Evolutionary conservation across 768 basidiomycete species (phyloP), one percentile per base, ranked within the genome.

Genomic region (Lactarius tabidus): DNA sequence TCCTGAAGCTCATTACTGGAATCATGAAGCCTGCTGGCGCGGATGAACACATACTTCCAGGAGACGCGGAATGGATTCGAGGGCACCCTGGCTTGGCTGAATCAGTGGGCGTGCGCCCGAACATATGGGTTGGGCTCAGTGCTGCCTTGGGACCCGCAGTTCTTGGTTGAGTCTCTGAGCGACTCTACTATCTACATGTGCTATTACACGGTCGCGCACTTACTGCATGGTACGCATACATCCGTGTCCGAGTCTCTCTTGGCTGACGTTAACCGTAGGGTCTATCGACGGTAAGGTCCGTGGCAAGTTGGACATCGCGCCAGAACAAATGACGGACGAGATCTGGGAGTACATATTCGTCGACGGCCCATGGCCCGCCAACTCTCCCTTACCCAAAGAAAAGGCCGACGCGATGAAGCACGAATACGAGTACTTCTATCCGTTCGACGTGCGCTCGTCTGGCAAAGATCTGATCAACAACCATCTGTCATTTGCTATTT

Each of bases 171-270:
- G 77, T 94, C 92, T 69, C 77, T 98, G 74, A 95, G 92, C 70
- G 97, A 99, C 77, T 98, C 96, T 8, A 98, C 96, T 10, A 89
- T 98, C 74, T 99, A 99, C 79, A 98, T 97, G 95, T 84, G 89
- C 48, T 99, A 98, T 79, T 98, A 98, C 78, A 97, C 97, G 6
- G 85, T 99, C 52, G 83, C 94, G 6, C 89, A 98, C 75, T 78
- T 95, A 36, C 79, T 99, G 64, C 97, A 99, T 69, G 86, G 95
- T 91, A 71, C n/a, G 86, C 71, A 23, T 35, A 10, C 3, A 18
- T 14, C 43, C 51, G 23, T 39, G 10, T 36, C 33, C 35, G 38
- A 28, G 29, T 43, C 56, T 59, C 56, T 59, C 41, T 63, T 28
- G 63, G 64, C 62, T 74, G 38, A 57, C 52, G 28, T 35, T 9